These are phyloP conservation scores for Calendula officinalis DNA, from an alignment of 129 eudicot genomes.

Conservation along the genomic window DNA sequence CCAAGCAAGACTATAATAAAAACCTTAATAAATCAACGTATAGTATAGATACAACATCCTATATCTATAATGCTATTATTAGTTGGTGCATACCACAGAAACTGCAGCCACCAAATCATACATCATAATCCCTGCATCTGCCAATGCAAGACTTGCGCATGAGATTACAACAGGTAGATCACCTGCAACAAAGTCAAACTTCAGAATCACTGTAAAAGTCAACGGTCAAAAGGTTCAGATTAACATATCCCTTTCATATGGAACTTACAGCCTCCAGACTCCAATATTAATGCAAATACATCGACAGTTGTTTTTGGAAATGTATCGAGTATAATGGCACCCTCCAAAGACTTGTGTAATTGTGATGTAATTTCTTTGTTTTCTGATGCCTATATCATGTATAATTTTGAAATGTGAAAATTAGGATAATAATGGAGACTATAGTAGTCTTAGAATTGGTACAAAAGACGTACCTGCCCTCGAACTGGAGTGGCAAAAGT, in stretches of 20 bases:
- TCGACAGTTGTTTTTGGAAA: slow-evolving; percentile 95
- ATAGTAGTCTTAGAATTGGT: too few relatives aligned
- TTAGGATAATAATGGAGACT: neutral
- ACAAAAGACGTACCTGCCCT: slow-evolving; percentile 53
- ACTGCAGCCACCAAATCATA: slow-evolving; percentile 88
- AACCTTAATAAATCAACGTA: too few relatives aligned
- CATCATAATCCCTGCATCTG: slow-evolving; percentile 97
- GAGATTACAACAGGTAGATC: slow-evolving; percentile 94
- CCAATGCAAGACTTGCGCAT: slow-evolving; percentile 97
- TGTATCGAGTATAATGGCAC: slow-evolving; percentile 80
- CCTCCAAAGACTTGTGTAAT: slow-evolving; percentile 92
- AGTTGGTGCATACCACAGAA: slow-evolving; percentile 60
- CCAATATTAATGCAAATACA: slow-evolving; percentile 96
- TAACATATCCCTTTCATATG: too few relatives aligned
- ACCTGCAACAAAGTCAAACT: slow-evolving; percentile 44
- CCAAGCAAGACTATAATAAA: slow-evolving; percentile 53
- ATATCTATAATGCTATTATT: neutral
- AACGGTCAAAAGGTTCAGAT: too few relatives aligned
- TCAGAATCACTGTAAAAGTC: too few relatives aligned
- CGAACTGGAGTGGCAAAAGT: slow-evolving; percentile 79
- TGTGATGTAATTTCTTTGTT: slow-evolving; percentile 73
- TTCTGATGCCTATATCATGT: slow-evolving; percentile 56
- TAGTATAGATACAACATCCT: neutral
- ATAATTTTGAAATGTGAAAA: neutral
- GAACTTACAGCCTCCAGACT: slow-evolving; percentile 94